Evolutionary conservation across 331 rosid genomes (phyloP).

Genomic region (Quercus lobata): DNA sequence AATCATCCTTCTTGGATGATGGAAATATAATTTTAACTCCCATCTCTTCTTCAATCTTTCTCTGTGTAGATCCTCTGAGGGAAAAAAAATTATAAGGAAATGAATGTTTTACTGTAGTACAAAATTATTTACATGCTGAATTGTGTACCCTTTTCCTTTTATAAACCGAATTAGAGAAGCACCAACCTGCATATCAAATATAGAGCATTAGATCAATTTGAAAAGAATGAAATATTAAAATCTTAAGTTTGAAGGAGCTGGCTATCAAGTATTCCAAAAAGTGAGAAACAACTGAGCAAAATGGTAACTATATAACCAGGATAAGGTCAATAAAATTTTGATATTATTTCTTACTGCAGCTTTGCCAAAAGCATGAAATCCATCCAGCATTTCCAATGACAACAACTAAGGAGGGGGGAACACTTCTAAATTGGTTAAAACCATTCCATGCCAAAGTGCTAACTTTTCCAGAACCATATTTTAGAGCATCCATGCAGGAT

Average conservation of each 20-base stretch:
- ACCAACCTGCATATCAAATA: constrained; percentile 73
- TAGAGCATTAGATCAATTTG: not conserved
- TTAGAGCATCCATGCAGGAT: not conserved
- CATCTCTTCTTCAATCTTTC: constrained; percentile 66
- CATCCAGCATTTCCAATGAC: not conserved
- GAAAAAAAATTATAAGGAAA: constrained; percentile 16
- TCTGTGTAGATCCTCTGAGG: constrained; percentile 70
- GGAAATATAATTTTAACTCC: constrained; percentile 74
- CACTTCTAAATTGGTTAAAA: not conserved
- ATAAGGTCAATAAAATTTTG: not conserved
- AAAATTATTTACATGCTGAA: constrained; percentile 7
- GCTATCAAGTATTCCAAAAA: constrained; percentile 8
- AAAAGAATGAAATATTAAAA: not conserved
- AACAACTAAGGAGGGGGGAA: not conserved
- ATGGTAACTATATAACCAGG: not conserved
- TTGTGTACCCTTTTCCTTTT: constrained; percentile 69
- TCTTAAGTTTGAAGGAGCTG: not conserved
- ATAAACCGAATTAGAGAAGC: constrained; percentile 73
- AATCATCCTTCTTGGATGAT: constrained; percentile 56
- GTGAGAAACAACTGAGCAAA: not conserved
- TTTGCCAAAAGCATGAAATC: not conserved
- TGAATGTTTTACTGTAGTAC: not conserved
- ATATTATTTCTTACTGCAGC: not conserved
- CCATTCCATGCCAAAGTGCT: not conserved
- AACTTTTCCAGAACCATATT: not conserved